Base-by-base conservation (phyloP, 495 filamentous ascomycete genomes). In the Neurospora africana region DNA sequence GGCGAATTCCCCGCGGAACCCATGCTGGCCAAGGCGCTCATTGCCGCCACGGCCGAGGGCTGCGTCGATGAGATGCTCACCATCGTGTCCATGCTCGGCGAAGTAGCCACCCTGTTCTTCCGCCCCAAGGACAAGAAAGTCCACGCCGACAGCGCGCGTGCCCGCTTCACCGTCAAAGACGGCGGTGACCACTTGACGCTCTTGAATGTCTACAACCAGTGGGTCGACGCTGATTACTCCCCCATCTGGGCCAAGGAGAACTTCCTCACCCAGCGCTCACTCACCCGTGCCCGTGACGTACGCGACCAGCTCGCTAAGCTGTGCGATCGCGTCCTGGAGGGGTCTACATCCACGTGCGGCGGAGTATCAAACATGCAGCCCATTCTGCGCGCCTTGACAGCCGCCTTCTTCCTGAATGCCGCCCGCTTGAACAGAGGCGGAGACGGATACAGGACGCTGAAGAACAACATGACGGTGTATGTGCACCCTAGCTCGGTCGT, bases 101-200 rank as follows among this genome's bases (percentile, higher is more conserved):
- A 98, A 83, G 87, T 91, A 21, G 91, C 90, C 41, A 90, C 93
- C 0, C 87, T 99, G 36, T 99, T 97, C 86, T 97, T 94, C 87
- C 89, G 95, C 1, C 95, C 95, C 11, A 97, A 97, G 80, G 95
- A 99, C 82, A 97, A 98, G 84, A 97, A 97, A 76, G 90, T 98
- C 67, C 92, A 97, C 78, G 96, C 95, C 30, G 95, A 98, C 79
- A 91, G 91, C 75, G 95, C 95, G 5, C 90, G 95, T n/a, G 89
- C 90, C 38, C 88, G 96, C 3, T 98, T 98, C 83, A 97, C 95
- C 1, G 83, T 94, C 75, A 93, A 93, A 75, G 94, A 96, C 71
- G 95, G 95, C 68, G 95, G 95, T 53, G 95, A 99, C 81, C 93
- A 97, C 77, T 81, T 94, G 15, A 94, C 93, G 0, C 87, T 95